Percentiles rank a stretch among this genome's conserved stretches.
phyloP scores from a whole-genome alignment of 2,329 filamentous ascomycete species.

The Boeremia exigua region DNA sequence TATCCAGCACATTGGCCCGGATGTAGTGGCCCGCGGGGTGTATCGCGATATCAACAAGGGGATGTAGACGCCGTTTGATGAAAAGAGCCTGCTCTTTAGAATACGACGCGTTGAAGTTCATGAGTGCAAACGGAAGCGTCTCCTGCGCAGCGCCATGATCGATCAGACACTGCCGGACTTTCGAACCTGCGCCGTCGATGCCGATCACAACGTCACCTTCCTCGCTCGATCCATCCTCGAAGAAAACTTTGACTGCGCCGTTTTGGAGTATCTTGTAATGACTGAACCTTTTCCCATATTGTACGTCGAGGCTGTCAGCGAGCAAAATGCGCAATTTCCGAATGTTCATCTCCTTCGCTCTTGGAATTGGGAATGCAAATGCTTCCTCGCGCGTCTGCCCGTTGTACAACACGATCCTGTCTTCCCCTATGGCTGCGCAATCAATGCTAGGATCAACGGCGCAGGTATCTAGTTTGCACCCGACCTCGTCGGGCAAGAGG shows the following conservation, averaged over 20 bases:
- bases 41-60: slow-evolving; percentile 41
- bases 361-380: slow-evolving; percentile 44
- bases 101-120: slow-evolving; percentile 41
- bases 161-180: slow-evolving; percentile 34
- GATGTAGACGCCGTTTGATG: slow-evolving; percentile 35
- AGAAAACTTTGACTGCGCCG: slow-evolving; percentile 32
- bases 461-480: slow-evolving; percentile 33
- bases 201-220: slow-evolving; percentile 30
- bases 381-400: slow-evolving; percentile 43
- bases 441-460: slow-evolving; percentile 45
- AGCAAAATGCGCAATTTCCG: slow-evolving; percentile 48
- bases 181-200: slow-evolving; percentile 37
- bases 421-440: slow-evolving; percentile 35
- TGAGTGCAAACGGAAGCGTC: slow-evolving; percentile 35
- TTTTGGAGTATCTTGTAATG: slow-evolving; percentile 24
- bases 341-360: slow-evolving; percentile 42
- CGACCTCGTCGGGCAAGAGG: slow-evolving; percentile 37
- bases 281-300: slow-evolving; percentile 31
- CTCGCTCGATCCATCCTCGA: slow-evolving; percentile 35
- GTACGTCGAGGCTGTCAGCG: slow-evolving; percentile 45
- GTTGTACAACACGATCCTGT: slow-evolving; percentile 43
- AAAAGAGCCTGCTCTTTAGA: slow-evolving; percentile 31
- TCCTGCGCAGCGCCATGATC: slow-evolving; percentile 28
- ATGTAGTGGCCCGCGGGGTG: slow-evolving; percentile 42
- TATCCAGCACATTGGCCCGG: slow-evolving; percentile 41